Evolutionary conservation across 441 rosid species (phyloP).

Genomic region (Geranium incanum): DNA sequence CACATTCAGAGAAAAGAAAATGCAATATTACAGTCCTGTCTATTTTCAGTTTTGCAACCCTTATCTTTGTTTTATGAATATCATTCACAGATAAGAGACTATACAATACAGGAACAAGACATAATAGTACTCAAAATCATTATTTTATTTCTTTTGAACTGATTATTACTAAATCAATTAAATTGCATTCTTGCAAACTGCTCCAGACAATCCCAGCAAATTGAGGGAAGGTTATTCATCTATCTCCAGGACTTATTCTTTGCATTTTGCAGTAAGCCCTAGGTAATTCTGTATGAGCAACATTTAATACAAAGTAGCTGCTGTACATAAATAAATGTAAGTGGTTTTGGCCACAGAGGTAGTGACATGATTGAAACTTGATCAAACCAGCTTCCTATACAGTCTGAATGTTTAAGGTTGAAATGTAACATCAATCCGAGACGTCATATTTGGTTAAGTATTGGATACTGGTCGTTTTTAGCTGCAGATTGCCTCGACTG

Average conservation of each 20-base stretch:
- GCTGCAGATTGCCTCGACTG: slow-evolving; percentile 36
- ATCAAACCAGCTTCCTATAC: slow-evolving; percentile 15
- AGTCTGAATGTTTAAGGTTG: slow-evolving; percentile 17
- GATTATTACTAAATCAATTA: slow-evolving; percentile 18
- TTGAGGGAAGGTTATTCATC: slow-evolving; percentile 17
- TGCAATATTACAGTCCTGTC: not conserved
- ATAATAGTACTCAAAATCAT: not conserved
- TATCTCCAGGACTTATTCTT: slow-evolving; percentile 15
- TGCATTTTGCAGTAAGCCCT: slow-evolving; percentile 18
- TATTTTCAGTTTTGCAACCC: not conserved
- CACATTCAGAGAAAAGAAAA: slow-evolving; percentile 4
- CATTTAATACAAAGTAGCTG: slow-evolving; percentile 23
- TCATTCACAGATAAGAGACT: not conserved
- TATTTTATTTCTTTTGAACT: slow-evolving; percentile 15
- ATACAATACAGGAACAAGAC: not conserved
- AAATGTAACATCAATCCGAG: slow-evolving; percentile 16
- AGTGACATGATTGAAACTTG: not conserved
- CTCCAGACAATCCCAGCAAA: slow-evolving; percentile 25
- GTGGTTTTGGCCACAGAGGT: slow-evolving; percentile 25
- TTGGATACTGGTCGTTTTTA: not conserved
- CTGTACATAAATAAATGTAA: slow-evolving; percentile 22
- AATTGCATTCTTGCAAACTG: slow-evolving; percentile 6
- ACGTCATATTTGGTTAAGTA: slow-evolving; percentile 16
- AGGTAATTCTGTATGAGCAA: slow-evolving; percentile 21
- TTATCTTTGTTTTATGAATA: not conserved